phyloP scores from a whole-genome alignment of 305 asterid genomes.

The Withania somnifera region DNA sequence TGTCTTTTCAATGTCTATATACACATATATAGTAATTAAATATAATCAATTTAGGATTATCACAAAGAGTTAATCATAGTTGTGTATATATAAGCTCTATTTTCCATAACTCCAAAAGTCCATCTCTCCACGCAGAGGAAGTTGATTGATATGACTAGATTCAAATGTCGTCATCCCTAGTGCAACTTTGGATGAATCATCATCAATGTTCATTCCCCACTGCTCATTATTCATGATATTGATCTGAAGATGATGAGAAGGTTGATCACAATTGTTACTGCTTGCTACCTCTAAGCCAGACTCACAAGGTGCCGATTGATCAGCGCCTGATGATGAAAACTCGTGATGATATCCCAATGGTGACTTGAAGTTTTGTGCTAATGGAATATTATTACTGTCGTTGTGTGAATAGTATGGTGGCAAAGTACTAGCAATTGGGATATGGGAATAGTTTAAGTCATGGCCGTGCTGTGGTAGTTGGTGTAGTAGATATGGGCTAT shows the following conservation, averaged over 20 bases:
- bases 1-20: background rate
- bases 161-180: background rate
- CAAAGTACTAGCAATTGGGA: constrained; percentile 7
- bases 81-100: constrained; percentile 5
- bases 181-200: constrained; percentile 19
- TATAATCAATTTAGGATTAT: background rate
- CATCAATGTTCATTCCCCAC: constrained; percentile 27
- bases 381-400: constrained; percentile 13
- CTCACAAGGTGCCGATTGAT: constrained; percentile 1
- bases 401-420: constrained; percentile 9
- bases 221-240: constrained; percentile 12
- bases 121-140: constrained; percentile 49
- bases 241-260: no score
- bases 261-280: no score
- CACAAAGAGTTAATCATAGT: background rate
- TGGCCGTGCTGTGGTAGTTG: constrained; percentile 8
- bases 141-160: constrained; percentile 31
- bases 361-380: constrained; percentile 31
- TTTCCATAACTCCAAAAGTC: constrained; percentile 74
- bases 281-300: constrained; percentile 14
- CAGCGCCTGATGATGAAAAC: constrained; percentile 6
- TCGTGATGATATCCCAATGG: background rate
- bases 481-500: constrained; percentile 20
- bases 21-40: background rate
- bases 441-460: constrained; percentile 23